Evolutionary conservation across 2,329 filamentous ascomycete genomes (phyloP).

Genomic region (Onygenales sp.): DNA sequence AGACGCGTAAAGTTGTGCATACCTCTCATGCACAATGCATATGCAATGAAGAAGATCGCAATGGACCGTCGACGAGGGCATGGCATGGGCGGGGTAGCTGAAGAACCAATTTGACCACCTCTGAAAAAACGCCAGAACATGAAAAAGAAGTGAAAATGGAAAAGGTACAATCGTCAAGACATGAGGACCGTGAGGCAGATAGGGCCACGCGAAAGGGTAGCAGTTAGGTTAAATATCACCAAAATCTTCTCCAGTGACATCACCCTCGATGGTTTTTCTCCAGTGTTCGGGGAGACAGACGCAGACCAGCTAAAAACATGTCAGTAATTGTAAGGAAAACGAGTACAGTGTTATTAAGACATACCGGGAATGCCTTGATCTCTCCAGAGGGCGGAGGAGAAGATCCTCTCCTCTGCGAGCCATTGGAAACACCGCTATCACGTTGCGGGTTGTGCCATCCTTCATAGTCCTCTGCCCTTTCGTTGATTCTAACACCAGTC

Average conservation of each 20-base stretch:
- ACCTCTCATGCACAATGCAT: not conserved
- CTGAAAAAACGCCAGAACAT: conserved; percentile 8
- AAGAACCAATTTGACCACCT: not conserved
- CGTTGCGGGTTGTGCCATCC: conserved; percentile 64
- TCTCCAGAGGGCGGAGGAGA: conserved; percentile 64
- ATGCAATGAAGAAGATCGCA: not conserved
- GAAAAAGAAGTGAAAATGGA: not conserved
- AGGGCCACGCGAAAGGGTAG: conserved; percentile 6
- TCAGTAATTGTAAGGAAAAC: not conserved
- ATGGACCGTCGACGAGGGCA: not conserved
- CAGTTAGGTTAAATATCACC: conserved; percentile 13
- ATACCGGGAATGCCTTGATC: conserved; percentile 83
- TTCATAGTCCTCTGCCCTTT: conserved; percentile 85
- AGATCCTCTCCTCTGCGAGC: conserved; percentile 50
- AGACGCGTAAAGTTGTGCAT: not conserved
- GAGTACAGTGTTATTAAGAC: conserved; percentile 6
- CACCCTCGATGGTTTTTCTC: conserved; percentile 92
- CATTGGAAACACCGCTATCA: conserved; percentile 87
- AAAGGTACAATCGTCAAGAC: conserved; percentile 29
- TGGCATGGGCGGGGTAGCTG: not conserved
- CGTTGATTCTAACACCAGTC: conserved; percentile 74
- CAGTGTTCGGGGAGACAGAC: conserved; percentile 93
- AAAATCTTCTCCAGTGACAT: conserved; percentile 27
- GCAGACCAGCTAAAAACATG: conserved; percentile 56
- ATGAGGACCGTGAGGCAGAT: conserved; percentile 19